Evolutionary conservation across 352 stramenopile genomes (phyloP).

Genomic region (Phytophthora palmivora): DNA sequence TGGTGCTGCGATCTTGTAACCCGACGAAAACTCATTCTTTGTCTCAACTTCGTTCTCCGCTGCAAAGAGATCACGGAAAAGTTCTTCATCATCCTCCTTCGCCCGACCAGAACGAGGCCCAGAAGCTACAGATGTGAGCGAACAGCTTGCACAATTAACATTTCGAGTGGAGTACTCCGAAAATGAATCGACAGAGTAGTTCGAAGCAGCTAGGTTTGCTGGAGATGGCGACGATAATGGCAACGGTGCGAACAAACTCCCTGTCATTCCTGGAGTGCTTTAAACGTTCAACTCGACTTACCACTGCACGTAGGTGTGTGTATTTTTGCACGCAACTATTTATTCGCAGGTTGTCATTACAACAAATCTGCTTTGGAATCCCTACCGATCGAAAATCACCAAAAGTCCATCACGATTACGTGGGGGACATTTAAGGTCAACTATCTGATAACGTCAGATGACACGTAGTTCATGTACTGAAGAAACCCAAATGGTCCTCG

Average conservation of each 20-base stretch:
- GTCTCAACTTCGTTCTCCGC: constrained; percentile 35
- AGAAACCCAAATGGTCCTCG: constrained; percentile 89
- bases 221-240: constrained; percentile 13
- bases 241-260: constrained; percentile 22
- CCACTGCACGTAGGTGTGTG: neutral
- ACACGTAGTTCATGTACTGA: constrained; percentile 20
- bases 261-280: constrained; percentile 24
- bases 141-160: constrained; percentile 36
- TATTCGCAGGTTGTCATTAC: constrained; percentile 8
- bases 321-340: constrained; percentile 29
- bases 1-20: neutral
- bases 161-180: constrained; percentile 52
- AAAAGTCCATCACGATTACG: constrained; percentile 90
- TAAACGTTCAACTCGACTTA: too few relatives aligned
- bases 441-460: constrained; percentile 77
- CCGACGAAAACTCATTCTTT: neutral
- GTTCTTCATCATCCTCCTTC: constrained; percentile 64
- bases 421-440: too few relatives aligned
- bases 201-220: constrained; percentile 1
- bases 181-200: constrained; percentile 69
- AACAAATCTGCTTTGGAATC: constrained; percentile 95
- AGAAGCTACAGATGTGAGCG: constrained; percentile 24
- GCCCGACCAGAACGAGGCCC: constrained; percentile 12
- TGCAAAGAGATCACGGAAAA: constrained; percentile 72
- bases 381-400: constrained; percentile 92